phyloP scores from a whole-genome alignment of 2,329 filamentous ascomycete genomes.

The Diaporthe eres region DNA sequence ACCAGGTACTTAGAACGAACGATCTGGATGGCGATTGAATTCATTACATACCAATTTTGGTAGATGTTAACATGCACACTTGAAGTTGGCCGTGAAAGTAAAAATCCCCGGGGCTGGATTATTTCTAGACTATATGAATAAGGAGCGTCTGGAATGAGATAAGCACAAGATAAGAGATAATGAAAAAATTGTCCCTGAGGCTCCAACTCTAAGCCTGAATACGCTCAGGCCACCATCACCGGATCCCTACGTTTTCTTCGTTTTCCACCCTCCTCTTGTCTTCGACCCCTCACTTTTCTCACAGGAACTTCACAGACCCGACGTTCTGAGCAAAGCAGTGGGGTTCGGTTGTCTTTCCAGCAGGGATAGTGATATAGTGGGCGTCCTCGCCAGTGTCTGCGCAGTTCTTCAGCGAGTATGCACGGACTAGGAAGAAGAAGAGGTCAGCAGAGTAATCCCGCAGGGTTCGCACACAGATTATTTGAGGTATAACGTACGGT shows the following conservation, averaged over 20 bases:
- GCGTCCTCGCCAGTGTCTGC: background rate
- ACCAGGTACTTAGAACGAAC: background rate
- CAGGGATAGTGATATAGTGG: background rate
- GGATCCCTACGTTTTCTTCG: background rate
- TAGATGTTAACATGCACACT: background rate
- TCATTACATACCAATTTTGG: background rate
- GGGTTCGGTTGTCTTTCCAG: background rate
- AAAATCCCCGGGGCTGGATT: background rate
- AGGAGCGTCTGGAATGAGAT: background rate
- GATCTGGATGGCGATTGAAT: background rate
- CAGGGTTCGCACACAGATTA: background rate
- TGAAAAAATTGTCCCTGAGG: background rate
- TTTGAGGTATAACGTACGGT: background rate
- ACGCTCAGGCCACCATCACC: background rate
- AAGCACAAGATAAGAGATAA: background rate
- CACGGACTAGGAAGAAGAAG: background rate
- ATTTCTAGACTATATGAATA: background rate
- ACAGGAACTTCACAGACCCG: conserved; percentile 6
- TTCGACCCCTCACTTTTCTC: background rate
- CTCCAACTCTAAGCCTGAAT: conserved; percentile 3
- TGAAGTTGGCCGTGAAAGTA: background rate
- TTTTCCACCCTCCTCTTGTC: too few species aligned
- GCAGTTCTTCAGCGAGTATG: background rate
- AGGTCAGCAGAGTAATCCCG: background rate
- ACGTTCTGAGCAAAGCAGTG: conserved; percentile 1